Base-by-base conservation (phyloP, 352 stramenopile genomes). In the Phytophthora europaea region DNA sequence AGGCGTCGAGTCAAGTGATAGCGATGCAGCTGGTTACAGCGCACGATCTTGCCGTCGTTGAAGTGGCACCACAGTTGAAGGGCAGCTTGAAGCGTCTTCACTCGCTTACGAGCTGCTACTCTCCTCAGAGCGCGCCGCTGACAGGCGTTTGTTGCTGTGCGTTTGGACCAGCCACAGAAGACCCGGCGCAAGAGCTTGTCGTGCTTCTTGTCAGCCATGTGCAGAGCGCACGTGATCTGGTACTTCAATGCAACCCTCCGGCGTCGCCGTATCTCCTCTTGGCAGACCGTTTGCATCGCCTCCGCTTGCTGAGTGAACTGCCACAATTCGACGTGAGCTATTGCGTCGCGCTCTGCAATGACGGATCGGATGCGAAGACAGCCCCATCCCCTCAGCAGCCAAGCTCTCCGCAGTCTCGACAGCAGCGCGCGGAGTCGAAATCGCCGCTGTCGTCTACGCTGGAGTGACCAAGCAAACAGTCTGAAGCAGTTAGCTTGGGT, bases 201-300 rank as follows among this genome's bases (percentile, higher is more conserved):
- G 5, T 60, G 65, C 18, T 64, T 79, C 23, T 56, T 63, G 33
- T 83, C 73, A 23, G 69, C 65, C 62, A 83, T 67, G 20, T 58
- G 18, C 13, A 85, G 58, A 34, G 75, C 70, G 12, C 76, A 83
- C n/a, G 68, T 73, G 28, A 83, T 43, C 60, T 81, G 75, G 53
- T 80, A 85, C 51, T 70, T 75, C 57, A 74, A 56, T 0, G 34
- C 22, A 13, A 67, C 26, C n/a, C 74, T 79, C 13, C 51, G 70
- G 18, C 71, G 67, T 6, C 75, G 75, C 15, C 40, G 45, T 16
- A 72, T 55, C 16, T 76, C 70, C 50, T 66, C 52, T 2, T 59
- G 55, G 23, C 50, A 79, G 22, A n/a, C 38, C 23, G 5, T 16
- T 6, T 76, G 67, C 22, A 50, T 68, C 3, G 68, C 65, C 16